Evolutionary conservation across 2,329 filamentous ascomycete species (phyloP).

Genomic region (Xylariaceae sp.): DNA sequence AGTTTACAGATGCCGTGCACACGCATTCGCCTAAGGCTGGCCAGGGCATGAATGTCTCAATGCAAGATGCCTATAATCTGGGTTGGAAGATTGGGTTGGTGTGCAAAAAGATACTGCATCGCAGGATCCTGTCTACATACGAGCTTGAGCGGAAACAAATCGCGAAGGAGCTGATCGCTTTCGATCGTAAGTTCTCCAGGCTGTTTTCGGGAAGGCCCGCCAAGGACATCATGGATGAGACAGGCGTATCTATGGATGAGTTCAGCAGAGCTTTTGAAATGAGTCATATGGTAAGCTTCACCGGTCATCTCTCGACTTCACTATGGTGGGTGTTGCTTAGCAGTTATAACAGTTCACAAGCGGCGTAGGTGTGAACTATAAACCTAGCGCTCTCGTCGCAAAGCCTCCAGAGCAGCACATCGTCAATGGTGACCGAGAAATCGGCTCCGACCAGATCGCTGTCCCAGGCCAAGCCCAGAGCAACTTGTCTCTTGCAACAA

Average conservation of each 20-base stretch:
- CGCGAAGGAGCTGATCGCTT: conserved; percentile 64
- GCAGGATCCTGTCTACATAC: conserved; percentile 48
- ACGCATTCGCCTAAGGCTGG: conserved; percentile 76
- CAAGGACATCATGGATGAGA: conserved; percentile 61
- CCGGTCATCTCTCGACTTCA: not conserved
- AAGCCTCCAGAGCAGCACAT: conserved; percentile 48
- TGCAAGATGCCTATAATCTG: conserved; percentile 67
- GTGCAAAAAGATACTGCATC: conserved; percentile 41
- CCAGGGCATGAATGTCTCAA: conserved; percentile 69
- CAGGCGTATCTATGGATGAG: conserved; percentile 61
- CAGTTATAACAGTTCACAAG: conserved; percentile 23
- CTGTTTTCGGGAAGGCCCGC: conserved; percentile 57
- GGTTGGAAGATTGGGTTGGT: conserved; percentile 54
- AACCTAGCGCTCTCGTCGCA: conserved; percentile 59
- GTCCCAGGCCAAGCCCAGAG: conserved; percentile 21
- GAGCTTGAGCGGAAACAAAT: conserved; percentile 57
- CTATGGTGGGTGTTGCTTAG: not conserved
- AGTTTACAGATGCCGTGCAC: conserved; percentile 65
- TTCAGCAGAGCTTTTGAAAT: conserved; percentile 46
- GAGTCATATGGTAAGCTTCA: conserved; percentile 30
- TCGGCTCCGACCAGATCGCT: conserved; percentile 7
- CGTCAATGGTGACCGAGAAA: not conserved
- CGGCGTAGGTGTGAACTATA: conserved; percentile 60
- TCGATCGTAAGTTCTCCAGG: conserved; percentile 55
- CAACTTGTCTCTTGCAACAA: conserved; percentile 51